Conservation (phyloP, 352 stramenopile genomes). For the Globisporangium nagaii region DNA sequence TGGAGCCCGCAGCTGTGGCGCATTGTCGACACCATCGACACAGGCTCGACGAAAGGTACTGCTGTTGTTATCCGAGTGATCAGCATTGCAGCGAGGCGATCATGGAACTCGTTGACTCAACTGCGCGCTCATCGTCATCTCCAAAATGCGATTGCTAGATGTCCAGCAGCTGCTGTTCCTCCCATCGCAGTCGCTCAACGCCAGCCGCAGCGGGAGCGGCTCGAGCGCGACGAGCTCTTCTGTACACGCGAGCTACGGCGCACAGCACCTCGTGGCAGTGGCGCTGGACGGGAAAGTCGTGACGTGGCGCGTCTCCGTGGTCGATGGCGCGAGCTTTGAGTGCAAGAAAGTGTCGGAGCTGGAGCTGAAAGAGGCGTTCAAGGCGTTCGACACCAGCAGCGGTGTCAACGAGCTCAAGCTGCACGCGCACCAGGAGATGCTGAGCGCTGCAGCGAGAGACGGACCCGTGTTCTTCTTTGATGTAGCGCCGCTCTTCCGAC, state of each 20-base stretch:
- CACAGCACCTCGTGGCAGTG: slow-evolving; percentile 32
- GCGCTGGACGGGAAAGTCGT: slow-evolving; percentile 56
- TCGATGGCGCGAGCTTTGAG: slow-evolving; percentile 27
- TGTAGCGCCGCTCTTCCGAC: slow-evolving; percentile 34
- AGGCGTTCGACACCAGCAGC: slow-evolving; percentile 47
- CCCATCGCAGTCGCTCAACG: slow-evolving; percentile 30
- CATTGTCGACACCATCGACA: slow-evolving; percentile 58
- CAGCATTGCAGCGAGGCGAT: no score
- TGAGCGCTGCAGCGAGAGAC: slow-evolving; percentile 51
- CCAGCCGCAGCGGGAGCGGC: slow-evolving; percentile 26
- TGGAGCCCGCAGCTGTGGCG: slow-evolving; percentile 60
- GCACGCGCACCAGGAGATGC: slow-evolving; percentile 47
- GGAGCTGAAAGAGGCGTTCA: slow-evolving; percentile 55
- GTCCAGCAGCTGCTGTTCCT: slow-evolving; percentile 66
- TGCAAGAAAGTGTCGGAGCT: slow-evolving; percentile 50
- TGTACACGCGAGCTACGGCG: slow-evolving; percentile 7
- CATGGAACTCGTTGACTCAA: background rate
- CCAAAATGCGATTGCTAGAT: slow-evolving; percentile 34
- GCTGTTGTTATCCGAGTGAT: no score
- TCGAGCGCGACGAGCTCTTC: slow-evolving; percentile 9
- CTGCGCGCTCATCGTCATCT: background rate
- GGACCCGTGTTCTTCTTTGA: slow-evolving; percentile 74
- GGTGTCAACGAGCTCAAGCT: slow-evolving; percentile 62
- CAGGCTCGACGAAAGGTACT: slow-evolving; percentile 40
- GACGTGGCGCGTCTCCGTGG: slow-evolving; percentile 42